These are phyloP conservation scores for Tricladium varicosporioides DNA, from an alignment of 2,329 filamentous ascomycete genomes.

Conservation along the genomic window DNA sequence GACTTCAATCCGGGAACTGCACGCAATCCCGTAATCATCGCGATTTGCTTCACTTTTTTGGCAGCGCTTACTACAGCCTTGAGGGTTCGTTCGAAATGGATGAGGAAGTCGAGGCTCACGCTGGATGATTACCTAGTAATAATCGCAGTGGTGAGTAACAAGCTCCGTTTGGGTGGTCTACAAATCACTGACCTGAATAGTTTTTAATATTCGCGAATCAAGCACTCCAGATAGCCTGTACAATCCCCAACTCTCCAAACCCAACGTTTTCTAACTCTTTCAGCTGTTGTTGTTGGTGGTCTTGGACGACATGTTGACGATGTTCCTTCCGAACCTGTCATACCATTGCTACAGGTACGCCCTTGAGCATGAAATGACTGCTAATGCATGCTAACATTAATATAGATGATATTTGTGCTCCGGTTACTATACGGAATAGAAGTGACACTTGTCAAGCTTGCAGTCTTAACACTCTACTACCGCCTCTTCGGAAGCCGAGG, in stretches of 20 bases:
- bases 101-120: constrained; percentile 4
- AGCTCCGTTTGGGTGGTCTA: neutral
- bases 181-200: constrained; percentile 1
- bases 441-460: constrained; percentile 9
- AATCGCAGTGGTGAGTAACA: constrained; percentile 8
- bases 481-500: constrained; percentile 10
- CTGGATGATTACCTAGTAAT: constrained; percentile 13
- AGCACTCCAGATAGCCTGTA: constrained; percentile 10
- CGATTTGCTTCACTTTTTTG: constrained; percentile 5
- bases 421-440: constrained; percentile 10
- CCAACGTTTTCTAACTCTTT: neutral
- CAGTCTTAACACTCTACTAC: constrained; percentile 12
- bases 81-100: constrained; percentile 4
- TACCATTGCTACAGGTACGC: constrained; percentile 11
- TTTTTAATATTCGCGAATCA: constrained; percentile 10
- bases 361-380: neutral
- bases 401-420: constrained; percentile 12
- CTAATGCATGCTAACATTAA: neutral
- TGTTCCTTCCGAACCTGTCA: constrained; percentile 2
- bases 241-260: neutral
- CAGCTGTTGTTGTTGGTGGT: constrained; percentile 11
- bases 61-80: constrained; percentile 6
- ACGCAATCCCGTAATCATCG: constrained; percentile 7
- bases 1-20: constrained; percentile 6
- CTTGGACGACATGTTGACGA: constrained; percentile 12